Evolutionary conservation across 805 yeast genomes (phyloP).

Genomic region (Candida sanyiensis): DNA sequence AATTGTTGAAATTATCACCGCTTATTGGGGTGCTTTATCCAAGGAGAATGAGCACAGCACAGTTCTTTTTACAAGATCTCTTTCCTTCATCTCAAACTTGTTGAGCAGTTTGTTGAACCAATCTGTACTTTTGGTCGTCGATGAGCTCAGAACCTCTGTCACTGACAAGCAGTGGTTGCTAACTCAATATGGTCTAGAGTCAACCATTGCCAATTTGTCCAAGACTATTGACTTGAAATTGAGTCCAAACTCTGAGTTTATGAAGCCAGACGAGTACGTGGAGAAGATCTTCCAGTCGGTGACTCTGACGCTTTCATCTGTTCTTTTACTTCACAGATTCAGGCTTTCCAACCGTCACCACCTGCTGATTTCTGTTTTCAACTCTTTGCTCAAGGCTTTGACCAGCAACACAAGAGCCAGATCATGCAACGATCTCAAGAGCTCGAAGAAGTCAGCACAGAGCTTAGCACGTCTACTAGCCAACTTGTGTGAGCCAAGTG

Average conservation of each 20-base stretch:
- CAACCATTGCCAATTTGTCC: conserved; percentile 38
- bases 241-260: not conserved
- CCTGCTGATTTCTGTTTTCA: conserved; percentile 44
- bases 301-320: conserved; percentile 49
- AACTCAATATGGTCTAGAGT: conserved; percentile 62
- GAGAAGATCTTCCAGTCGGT: conserved; percentile 26
- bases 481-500: conserved; percentile 70
- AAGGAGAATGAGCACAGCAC: conserved; percentile 11
- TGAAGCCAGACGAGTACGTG: not conserved
- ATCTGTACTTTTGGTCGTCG: not conserved
- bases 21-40: conserved; percentile 11
- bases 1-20: conserved; percentile 22
- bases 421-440: conserved; percentile 17
- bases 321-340: conserved; percentile 63
- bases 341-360: conserved; percentile 72
- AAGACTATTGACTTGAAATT: conserved; percentile 18
- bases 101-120: conserved; percentile 1
- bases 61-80: conserved; percentile 12
- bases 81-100: conserved; percentile 13
- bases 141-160: conserved; percentile 36
- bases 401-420: conserved; percentile 19
- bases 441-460: conserved; percentile 35
- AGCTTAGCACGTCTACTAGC: conserved; percentile 53
- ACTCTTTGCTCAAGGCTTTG: conserved; percentile 46
- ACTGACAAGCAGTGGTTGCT: conserved; percentile 51